phyloP scores from a whole-genome alignment of 768 basidiomycete genomes.

The Leccinum boreale region DNA sequence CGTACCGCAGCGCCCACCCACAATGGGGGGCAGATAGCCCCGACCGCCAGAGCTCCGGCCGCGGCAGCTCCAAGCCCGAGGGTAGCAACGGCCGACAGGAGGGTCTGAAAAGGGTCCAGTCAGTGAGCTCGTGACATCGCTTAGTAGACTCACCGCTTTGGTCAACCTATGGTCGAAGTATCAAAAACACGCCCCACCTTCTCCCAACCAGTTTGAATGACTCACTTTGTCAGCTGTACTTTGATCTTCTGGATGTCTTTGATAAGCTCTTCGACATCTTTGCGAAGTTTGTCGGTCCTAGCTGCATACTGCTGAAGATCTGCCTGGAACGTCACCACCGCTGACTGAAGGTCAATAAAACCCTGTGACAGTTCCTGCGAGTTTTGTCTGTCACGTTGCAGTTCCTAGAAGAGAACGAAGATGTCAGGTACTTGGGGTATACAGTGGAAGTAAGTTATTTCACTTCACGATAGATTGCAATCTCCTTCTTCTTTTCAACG shows the following conservation, averaged over 20 bases:
- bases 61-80: not conserved
- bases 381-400: not conserved
- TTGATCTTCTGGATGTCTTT: not conserved
- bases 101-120: not conserved
- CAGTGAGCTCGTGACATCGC: not conserved
- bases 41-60: not conserved
- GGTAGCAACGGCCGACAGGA: not conserved
- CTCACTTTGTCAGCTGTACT: not conserved
- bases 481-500: not conserved
- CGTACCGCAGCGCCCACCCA: not conserved
- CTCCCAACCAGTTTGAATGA: not conserved
- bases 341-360: not conserved
- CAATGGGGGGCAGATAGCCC: not conserved
- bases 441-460: not conserved
- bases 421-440: not conserved
- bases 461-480: not conserved
- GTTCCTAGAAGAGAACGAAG: not conserved
- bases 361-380: not conserved
- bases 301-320: not conserved
- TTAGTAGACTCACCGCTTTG: not conserved
- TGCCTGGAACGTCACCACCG: not conserved
- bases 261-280: not conserved
- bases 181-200: not conserved
- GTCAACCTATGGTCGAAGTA: not conserved
- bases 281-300: not conserved